These are phyloP conservation scores for Syzygium malaccense DNA, from an alignment of 441 rosid genomes.

Conservation along the genomic window DNA sequence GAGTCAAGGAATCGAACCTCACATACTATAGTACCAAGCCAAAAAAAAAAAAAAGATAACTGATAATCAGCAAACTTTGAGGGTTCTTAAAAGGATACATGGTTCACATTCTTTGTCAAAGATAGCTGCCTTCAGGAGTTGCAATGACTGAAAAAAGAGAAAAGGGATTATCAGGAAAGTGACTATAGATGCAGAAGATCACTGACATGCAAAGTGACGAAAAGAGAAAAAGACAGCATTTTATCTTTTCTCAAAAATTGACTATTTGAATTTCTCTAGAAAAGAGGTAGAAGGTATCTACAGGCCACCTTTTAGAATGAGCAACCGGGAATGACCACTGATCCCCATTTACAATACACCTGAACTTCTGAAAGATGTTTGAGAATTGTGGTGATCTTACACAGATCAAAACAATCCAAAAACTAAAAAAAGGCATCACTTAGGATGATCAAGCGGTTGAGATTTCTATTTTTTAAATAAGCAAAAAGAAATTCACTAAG, in stretches of 20 bases:
- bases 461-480: background rate
- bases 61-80: background rate
- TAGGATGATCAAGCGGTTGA: background rate
- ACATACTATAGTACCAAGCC: background rate
- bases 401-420: background rate
- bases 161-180: background rate
- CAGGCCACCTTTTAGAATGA: background rate
- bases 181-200: background rate
- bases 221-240: background rate
- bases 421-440: background rate
- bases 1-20: conserved; percentile 41
- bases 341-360: background rate
- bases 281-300: background rate
- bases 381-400: background rate
- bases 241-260: background rate
- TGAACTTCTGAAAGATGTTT: background rate
- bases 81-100: conserved; percentile 45
- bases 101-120: conserved; percentile 81
- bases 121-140: conserved; percentile 68
- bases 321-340: background rate
- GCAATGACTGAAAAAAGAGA: conserved; percentile 55
- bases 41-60: background rate
- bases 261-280: background rate
- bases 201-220: background rate
- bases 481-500: background rate